These are phyloP conservation scores for Abortiporus biennis DNA, from an alignment of 1,284 basidiomycete genomes.

Conservation along the genomic window DNA sequence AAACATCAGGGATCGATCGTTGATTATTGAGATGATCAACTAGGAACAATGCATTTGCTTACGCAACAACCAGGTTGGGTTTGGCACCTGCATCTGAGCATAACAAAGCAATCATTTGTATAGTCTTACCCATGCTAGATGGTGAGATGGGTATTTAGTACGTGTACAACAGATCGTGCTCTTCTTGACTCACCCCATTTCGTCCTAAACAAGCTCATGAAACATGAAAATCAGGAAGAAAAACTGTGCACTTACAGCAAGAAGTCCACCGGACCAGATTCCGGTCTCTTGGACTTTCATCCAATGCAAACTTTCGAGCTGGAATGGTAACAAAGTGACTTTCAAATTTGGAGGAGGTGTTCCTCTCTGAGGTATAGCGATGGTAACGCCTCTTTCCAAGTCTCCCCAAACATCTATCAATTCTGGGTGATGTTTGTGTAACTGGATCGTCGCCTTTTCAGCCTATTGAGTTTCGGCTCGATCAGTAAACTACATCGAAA, in stretches of 20 bases:
- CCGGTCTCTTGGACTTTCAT: conserved; percentile 92
- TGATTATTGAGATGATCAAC: conserved; percentile 2
- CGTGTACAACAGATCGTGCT: not conserved
- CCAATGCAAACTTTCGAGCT: conserved; percentile 93
- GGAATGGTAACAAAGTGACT: conserved; percentile 69
- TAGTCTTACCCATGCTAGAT: conserved; percentile 96
- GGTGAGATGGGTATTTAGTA: conserved; percentile 5
- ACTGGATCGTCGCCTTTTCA: conserved; percentile 66
- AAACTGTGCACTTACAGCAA: conserved; percentile 59
- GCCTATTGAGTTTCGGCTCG: conserved; percentile 40
- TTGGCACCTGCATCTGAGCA: conserved; percentile 66
- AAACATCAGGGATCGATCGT: not conserved
- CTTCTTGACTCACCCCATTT: conserved; percentile 83
- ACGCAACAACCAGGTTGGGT: conserved; percentile 92
- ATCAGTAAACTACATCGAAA: conserved; percentile 1
- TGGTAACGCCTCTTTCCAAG: conserved; percentile 58
- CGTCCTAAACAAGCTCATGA: conserved; percentile 48
- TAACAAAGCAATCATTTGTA: conserved; percentile 92
- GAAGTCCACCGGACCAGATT: conserved; percentile 87
- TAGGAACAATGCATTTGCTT: conserved; percentile 23
- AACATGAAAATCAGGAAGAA: not conserved
- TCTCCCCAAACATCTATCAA: conserved; percentile 87
- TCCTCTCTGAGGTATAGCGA: conserved; percentile 65
- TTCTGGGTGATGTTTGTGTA: conserved; percentile 69
- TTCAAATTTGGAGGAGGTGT: conserved; percentile 81